Percentiles rank a stretch among this genome's conserved stretches.
These are phyloP conservation scores for Euphorbia schlechtendalii DNA, from an alignment of 441 rosid genomes.

Conservation along the genomic window DNA sequence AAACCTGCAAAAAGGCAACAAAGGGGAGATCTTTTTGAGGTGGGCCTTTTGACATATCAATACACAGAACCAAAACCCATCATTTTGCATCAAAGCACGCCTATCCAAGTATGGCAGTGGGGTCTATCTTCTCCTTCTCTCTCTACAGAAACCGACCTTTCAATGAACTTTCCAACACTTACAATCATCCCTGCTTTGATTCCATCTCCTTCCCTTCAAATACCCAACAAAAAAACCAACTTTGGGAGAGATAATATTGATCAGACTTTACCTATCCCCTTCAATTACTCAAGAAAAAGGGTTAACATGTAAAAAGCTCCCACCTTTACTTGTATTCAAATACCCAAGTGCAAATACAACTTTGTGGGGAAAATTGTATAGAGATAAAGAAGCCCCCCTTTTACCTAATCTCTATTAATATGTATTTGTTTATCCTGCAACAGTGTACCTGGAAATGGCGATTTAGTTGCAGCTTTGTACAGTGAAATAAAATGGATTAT, in stretches of 20 bases:
- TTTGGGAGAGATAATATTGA: slow-evolving; percentile 6
- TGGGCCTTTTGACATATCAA: slow-evolving; percentile 37
- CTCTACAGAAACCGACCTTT: slow-evolving; percentile 50
- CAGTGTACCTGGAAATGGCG: slow-evolving; percentile 57
- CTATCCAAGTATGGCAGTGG: slow-evolving; percentile 21
- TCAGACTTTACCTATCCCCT: no score
- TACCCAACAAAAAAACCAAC: neutral
- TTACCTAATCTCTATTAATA: neutral
- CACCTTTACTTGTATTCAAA: no score
- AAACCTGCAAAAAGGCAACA: slow-evolving; percentile 40
- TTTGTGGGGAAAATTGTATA: no score
- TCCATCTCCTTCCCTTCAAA: slow-evolving; percentile 14
- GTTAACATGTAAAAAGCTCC: neutral
- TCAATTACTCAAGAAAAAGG: no score
- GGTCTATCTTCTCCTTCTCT: neutral
- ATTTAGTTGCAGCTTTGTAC: slow-evolving; percentile 91
- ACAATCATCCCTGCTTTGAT: neutral
- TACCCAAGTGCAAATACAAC: no score
- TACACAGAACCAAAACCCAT: slow-evolving; percentile 22
- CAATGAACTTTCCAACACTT: slow-evolving; percentile 36
- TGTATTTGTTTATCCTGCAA: slow-evolving; percentile 51
- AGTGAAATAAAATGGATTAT: slow-evolving; percentile 13
- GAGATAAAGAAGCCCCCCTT: no score
- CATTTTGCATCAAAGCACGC: slow-evolving; percentile 52
- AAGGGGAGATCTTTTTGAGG: slow-evolving; percentile 35